phyloP scores from a whole-genome alignment of 495 filamentous ascomycete species.

The Hapsidospora chrysogenum region DNA sequence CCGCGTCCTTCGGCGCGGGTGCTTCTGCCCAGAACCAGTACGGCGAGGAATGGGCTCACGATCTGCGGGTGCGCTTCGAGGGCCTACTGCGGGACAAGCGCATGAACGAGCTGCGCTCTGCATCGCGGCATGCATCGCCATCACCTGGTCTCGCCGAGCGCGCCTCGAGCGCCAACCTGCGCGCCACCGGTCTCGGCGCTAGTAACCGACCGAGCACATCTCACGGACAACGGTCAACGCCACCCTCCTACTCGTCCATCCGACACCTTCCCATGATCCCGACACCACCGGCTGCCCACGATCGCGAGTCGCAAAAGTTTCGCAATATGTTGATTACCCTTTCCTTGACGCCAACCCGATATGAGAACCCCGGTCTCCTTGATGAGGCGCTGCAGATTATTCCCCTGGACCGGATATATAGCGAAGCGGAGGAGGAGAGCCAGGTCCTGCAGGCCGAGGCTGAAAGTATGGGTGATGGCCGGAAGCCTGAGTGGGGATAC shows the following conservation, averaged over 20 bases:
- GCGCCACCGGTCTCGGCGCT: conserved; percentile 18
- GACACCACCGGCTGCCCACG: conserved; percentile 47
- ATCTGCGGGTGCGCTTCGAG: conserved; percentile 47
- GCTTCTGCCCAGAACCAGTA: conserved; percentile 14
- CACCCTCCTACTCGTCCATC: conserved; percentile 47
- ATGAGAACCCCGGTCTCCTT: conserved; percentile 90
- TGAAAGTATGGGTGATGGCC: conserved; percentile 58
- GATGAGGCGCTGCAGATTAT: conserved; percentile 81
- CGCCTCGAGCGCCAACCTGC: conserved; percentile 23
- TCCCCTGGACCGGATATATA: conserved; percentile 82
- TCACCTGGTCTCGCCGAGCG: conserved; percentile 23
- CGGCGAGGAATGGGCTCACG: conserved; percentile 36
- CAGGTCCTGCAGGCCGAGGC: conserved; percentile 77
- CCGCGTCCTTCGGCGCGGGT: conserved; percentile 9
- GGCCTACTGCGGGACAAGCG: conserved; percentile 60
- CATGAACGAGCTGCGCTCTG: conserved; percentile 53
- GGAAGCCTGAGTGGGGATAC: conserved; percentile 87
- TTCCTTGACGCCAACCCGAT: conserved; percentile 73
- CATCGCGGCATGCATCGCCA: conserved; percentile 35
- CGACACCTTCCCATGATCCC: conserved; percentile 70
- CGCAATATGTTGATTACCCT: conserved; percentile 66
- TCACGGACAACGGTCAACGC: conserved; percentile 21
- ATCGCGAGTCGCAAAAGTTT: conserved; percentile 62
- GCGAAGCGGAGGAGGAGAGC: conserved; percentile 83
- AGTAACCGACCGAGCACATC: conserved; percentile 25